Conservation (phyloP, 345 rosid genomes). For the Crucihimalaya himalaica region DNA sequence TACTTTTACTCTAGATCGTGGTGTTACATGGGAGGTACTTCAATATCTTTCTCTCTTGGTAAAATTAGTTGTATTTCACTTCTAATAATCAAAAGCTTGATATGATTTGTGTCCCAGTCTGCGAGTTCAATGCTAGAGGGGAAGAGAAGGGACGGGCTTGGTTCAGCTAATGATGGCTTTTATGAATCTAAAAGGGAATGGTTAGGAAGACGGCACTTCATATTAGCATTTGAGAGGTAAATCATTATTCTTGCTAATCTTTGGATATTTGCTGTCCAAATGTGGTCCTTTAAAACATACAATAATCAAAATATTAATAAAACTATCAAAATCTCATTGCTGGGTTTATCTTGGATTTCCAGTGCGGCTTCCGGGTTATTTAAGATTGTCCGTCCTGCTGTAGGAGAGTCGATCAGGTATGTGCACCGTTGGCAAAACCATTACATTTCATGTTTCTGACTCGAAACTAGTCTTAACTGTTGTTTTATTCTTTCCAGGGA, state of each 20-base stretch:
- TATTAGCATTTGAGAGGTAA: slow-evolving; percentile 95
- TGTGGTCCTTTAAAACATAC: background rate
- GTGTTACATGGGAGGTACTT: slow-evolving; percentile 90
- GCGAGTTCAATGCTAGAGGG: slow-evolving; percentile 77
- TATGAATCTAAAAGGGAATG: slow-evolving; percentile 97
- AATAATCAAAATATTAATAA: background rate
- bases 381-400: slow-evolving; percentile 90
- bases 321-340: slow-evolving; percentile 13
- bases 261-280: background rate
- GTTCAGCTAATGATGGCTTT: slow-evolving; percentile 84
- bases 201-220: slow-evolving; percentile 88
- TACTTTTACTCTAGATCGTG: slow-evolving; percentile 92
- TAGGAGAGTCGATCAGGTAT: slow-evolving; percentile 94
- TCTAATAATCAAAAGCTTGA: slow-evolving; percentile 14
- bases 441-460: slow-evolving; percentile 9
- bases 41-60: slow-evolving; percentile 7
- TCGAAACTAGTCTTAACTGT: slow-evolving; percentile 13
- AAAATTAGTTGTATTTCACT: slow-evolving; percentile 20
- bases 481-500: slow-evolving; percentile 54
- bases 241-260: slow-evolving; percentile 12
- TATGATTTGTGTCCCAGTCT: slow-evolving; percentile 48
- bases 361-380: slow-evolving; percentile 80
- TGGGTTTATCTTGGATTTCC: slow-evolving; percentile 38
- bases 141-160: slow-evolving; percentile 79
- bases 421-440: slow-evolving; percentile 16